Evolutionary conservation across 768 basidiomycete species (phyloP), one percentile per base, ranked within the genome.

Genomic region (Tephrocybe sp.): DNA sequence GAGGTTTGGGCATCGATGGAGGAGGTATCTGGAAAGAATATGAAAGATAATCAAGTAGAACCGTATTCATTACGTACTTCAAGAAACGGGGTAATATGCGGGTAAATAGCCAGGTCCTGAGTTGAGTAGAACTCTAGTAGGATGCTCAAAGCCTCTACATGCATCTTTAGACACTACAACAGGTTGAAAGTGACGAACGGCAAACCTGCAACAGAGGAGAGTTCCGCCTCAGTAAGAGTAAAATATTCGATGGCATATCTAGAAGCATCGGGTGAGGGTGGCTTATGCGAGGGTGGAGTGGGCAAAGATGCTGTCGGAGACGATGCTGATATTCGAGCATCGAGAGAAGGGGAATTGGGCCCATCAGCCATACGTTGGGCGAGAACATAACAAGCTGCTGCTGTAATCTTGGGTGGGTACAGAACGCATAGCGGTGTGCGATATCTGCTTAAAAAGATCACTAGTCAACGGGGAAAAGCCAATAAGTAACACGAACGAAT

Each of bases 371-470:
- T 74, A 53, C 79, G 78, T 56, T 91, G 88, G 6, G 87, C 86
- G 49, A 93, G 74, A 39, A 92, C 73, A 62, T 83, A 86, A 61
- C 88, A 90, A 22, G 89, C 83, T 39, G 84, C 77, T 8, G 91
- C 91, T 40, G 86, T 82, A 45, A 91, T 75, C 56, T 75, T 79
- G 18, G 88, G 77, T 21, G 80, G 68, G 61, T 80, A 88, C 49
- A 91, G 66, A 37, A 91, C 60, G 62, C 89, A 91, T 18, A 91
- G 67, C 3, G 89, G 88, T 3, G 86, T 91, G 55, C 91, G 79
- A 66, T 84, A 89, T 45, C 91, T 91, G 60, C 36, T 19, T 22
- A 38, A 50, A 43, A 36, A 50, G 52, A 45, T 16, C 54, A 27
- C 31, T 30, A n/a, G 24, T 11, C 23, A 7, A 18, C 39, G 34